These are phyloP conservation scores for Auricularia sp. DNA, from an alignment of 768 basidiomycete species.

Conservation along the genomic window DNA sequence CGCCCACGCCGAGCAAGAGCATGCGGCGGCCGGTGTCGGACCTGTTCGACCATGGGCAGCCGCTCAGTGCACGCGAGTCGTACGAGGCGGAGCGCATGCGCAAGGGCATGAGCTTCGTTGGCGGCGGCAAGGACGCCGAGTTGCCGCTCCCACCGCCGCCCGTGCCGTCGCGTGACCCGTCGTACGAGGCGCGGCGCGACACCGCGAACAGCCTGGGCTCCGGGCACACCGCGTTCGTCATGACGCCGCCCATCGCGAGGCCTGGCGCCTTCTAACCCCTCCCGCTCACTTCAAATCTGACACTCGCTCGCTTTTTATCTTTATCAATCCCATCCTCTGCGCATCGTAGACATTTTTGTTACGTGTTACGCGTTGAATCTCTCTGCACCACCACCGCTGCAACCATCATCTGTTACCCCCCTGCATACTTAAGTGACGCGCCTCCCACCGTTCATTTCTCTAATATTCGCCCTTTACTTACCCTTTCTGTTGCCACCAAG, in stretches of 20 bases:
- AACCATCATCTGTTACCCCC: too few relatives aligned
- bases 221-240: background rate
- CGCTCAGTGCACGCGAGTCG: background rate
- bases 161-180: background rate
- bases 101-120: background rate
- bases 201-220: background rate
- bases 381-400: too few relatives aligned
- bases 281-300: background rate
- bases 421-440: too few relatives aligned
- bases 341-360: background rate
- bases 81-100: background rate
- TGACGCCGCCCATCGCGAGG: background rate
- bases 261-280: background rate
- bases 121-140: background rate
- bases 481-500: too few relatives aligned
- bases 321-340: background rate
- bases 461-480: too few relatives aligned
- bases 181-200: background rate
- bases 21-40: background rate
- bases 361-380: too few relatives aligned
- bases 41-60: background rate
- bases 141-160: background rate
- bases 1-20: background rate
- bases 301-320: background rate
- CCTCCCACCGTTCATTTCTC: too few relatives aligned